phyloP scores from a whole-genome alignment of 1,284 basidiomycete genomes.

The Cystobasidium pallidum region DNA sequence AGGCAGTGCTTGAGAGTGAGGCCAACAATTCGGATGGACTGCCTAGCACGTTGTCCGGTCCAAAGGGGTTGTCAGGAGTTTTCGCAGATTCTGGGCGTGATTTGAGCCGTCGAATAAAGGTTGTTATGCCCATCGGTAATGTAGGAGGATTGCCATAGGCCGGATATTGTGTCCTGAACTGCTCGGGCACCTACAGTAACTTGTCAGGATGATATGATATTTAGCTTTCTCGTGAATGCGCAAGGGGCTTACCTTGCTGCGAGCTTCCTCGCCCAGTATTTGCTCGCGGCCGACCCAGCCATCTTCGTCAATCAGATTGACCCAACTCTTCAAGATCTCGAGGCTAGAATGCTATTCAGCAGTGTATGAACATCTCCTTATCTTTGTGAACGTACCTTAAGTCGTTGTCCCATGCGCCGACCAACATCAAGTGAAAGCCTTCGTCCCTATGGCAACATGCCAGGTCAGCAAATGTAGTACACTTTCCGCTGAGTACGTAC shows the following conservation, averaged over 20 bases:
- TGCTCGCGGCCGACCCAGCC: constrained; percentile 96
- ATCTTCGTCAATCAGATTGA: constrained; percentile 83
- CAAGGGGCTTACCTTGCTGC: constrained; percentile 68
- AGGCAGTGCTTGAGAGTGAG: constrained; percentile 59
- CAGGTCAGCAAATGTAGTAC: constrained; percentile 23
- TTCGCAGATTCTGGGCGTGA: constrained; percentile 54
- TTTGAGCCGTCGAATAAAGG: constrained; percentile 74
- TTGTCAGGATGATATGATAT: not conserved
- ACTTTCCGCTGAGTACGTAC: constrained; percentile 58
- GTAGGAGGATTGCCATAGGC: constrained; percentile 93
- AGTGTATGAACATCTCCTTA: not conserved
- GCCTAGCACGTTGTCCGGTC: constrained; percentile 11
- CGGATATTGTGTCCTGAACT: constrained; percentile 91
- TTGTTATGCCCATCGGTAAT: constrained; percentile 83
- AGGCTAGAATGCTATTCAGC: constrained; percentile 61
- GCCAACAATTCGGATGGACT: constrained; percentile 39
- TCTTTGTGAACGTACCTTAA: constrained; percentile 65
- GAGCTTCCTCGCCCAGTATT: constrained; percentile 90
- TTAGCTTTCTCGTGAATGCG: not conserved
- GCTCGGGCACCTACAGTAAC: constrained; percentile 68
- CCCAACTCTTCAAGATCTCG: constrained; percentile 86
- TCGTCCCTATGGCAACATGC: constrained; percentile 70
- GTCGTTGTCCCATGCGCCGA: constrained; percentile 89
- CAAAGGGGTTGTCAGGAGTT: constrained; percentile 39
- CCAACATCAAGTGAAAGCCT: constrained; percentile 88